phyloP scores from a whole-genome alignment of 495 filamentous ascomycete species.

The Lophiotrema nucula region DNA sequence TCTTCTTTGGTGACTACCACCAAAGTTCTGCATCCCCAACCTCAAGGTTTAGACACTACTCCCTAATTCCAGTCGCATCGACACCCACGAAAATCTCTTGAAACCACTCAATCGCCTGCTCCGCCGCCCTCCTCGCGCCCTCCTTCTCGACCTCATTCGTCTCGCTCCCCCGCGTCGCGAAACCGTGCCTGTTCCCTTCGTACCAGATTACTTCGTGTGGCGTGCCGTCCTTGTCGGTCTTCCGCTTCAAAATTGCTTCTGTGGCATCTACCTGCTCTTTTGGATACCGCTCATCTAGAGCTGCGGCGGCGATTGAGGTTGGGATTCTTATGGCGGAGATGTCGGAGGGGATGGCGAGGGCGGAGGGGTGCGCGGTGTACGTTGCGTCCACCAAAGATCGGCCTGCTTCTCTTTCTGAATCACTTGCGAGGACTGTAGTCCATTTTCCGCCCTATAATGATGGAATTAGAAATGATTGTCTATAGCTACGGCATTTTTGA shows the following conservation, averaged over 20 bases:
- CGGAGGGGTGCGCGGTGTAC: conserved; percentile 57
- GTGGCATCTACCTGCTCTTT: conserved; percentile 44
- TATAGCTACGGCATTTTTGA: too few species aligned
- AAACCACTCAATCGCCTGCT: conserved; percentile 60
- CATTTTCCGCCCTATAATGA: too few species aligned
- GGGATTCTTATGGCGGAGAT: conserved; percentile 54
- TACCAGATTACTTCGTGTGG: conserved; percentile 53
- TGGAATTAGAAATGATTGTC: too few species aligned
- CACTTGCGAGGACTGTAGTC: too few species aligned
- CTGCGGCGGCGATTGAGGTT: conserved; percentile 55
- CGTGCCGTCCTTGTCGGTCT: conserved; percentile 41
- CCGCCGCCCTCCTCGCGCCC: conserved; percentile 48
- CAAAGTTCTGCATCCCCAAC: too few species aligned
- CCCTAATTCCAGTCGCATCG: too few species aligned
- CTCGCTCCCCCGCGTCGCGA: conserved; percentile 54
- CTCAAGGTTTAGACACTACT: too few species aligned
- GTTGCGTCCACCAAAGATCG: conserved; percentile 53
- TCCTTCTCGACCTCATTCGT: conserved; percentile 46
- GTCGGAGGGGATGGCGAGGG: conserved; percentile 54
- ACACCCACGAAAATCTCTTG: conserved; percentile 41
- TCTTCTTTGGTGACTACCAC: too few species aligned
- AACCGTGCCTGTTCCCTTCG: conserved; percentile 60
- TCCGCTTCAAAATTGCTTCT: conserved; percentile 46
- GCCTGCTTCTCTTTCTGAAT: too few species aligned
- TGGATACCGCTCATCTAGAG: conserved; percentile 50